A percentile compares a stretch with the other conserved stretches of the same genome.
Evolutionary conservation across 2,329 filamentous ascomycete species (phyloP).

Genomic region (Verruconis gallopava): DNA sequence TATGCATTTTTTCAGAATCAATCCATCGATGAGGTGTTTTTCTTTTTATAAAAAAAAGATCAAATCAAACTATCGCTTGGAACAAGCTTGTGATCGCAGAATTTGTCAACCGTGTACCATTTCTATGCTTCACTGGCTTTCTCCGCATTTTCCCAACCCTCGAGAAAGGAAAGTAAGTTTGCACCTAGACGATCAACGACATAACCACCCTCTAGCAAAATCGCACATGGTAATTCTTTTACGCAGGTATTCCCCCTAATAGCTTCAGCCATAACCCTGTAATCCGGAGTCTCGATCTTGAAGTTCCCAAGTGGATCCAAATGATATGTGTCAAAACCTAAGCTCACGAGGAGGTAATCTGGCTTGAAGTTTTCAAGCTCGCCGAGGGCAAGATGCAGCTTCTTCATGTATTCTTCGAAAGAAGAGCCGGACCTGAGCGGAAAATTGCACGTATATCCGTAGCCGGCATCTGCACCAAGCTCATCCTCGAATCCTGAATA

Average conservation of each 20-base stretch:
- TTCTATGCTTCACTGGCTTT: too few species aligned
- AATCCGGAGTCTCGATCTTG: constrained; percentile 10
- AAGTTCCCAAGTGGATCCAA: constrained; percentile 15
- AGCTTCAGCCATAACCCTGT: neutral
- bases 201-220: constrained; percentile 10
- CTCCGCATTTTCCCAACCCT: constrained; percentile 8
- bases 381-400: constrained; percentile 11
- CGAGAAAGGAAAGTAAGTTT: constrained; percentile 7
- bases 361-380: constrained; percentile 12
- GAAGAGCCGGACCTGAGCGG: neutral
- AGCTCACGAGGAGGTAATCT: constrained; percentile 15
- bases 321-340: constrained; percentile 18
- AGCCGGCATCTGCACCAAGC: constrained; percentile 12
- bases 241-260: neutral
- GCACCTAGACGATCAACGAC: constrained; percentile 7
- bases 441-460: constrained; percentile 14
- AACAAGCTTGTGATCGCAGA: too few species aligned
- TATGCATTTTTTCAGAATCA: too few species aligned
- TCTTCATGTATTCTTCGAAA: constrained; percentile 2
- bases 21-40: too few species aligned
- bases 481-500: constrained; percentile 15
- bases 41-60: too few species aligned
- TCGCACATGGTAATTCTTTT: neutral
- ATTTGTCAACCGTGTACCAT: too few species aligned
- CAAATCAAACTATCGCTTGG: too few species aligned